Base-by-base conservation (phyloP, 2,329 filamentous ascomycete genomes). In the Pyrenophora seminiperda region DNA sequence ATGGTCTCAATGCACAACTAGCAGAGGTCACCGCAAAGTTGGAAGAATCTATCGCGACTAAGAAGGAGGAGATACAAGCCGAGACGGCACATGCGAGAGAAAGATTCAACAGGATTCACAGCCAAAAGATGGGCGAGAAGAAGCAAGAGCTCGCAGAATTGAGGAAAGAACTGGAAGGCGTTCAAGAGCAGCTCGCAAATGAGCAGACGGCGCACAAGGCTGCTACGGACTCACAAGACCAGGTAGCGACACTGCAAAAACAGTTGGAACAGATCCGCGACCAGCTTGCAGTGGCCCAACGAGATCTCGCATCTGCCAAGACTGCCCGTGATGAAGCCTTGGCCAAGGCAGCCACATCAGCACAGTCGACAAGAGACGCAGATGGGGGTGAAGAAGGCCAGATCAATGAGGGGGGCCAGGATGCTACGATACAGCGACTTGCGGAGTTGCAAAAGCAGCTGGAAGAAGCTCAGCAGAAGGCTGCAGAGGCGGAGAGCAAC, bases 291-390 rank as follows among this genome's bases (percentile, higher is more conserved):
- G 44, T 53, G 7, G 42, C 60, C 3, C 65, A 66, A 40, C 53
- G 66, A 48, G 59, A 84, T 54, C 77, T 96, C 10, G 79, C 86
- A 42, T 75, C 77, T 7, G 82, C 81, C 1, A 81, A 84, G 47
- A 76, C 81, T 5, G 85, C 91, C 61, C 79, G 88, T 36, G 88
- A 91, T 47, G 78, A 83, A 53, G 82, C 84, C 7, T 70, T 83
- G 27, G 76, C 79, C 19, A 74, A 75, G 36, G 69, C 74, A 5
- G 62, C 67, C 33, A 81, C 42, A 27, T 34, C 83, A 7, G 75
- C 77, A 4, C 18, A 73, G 74, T 41, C 73, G 3, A 62, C 62
- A 36, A 38, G 53, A 18, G 63, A 70, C 42, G 59, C 65, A 24
- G 53, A 50, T 37, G 70, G 67, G 62, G 62, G 51, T 14, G 81